Conservation (phyloP, 371 early-diverging fungal genomes). For the Rhizomucor pusillus region DNA sequence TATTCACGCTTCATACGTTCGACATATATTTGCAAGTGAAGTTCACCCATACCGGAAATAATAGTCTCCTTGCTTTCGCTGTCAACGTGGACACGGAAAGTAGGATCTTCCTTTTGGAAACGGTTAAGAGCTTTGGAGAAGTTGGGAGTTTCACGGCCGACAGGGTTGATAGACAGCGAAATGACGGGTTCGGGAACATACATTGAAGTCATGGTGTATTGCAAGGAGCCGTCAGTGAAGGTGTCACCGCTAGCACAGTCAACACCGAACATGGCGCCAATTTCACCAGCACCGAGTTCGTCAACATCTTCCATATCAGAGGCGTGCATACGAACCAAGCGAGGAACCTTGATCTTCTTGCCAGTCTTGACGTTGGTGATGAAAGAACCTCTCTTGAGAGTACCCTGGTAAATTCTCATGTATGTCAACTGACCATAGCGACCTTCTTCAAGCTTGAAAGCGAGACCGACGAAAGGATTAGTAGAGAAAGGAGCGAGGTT, state of each 20-base stretch:
- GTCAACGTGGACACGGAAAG: conserved; percentile 95
- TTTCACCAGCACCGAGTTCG: conserved; percentile 93
- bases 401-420: conserved; percentile 95
- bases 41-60: conserved; percentile 92
- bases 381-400: conserved; percentile 82
- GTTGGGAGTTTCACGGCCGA: conserved; percentile 88
- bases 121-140: conserved; percentile 93
- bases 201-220: conserved; percentile 95
- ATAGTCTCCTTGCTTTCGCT: conserved; percentile 92
- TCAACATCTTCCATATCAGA: conserved; percentile 98
- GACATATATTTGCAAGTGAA: conserved; percentile 92
- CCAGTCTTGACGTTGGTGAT: conserved; percentile 89
- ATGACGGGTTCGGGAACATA: conserved; percentile 98
- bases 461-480: conserved; percentile 86
- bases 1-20: conserved; percentile 98
- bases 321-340: conserved; percentile 97
- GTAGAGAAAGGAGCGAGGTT: conserved; percentile 54
- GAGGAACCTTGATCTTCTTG: conserved; percentile 93
- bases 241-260: conserved; percentile 98
- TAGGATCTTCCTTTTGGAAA: conserved; percentile 97
- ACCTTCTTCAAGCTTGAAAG: conserved; percentile 94
- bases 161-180: conserved; percentile 87
- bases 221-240: conserved; percentile 87
- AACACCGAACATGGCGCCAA: conserved; percentile 97
- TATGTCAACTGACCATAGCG: conserved; percentile 97